Evolutionary conservation across 2,329 filamentous ascomycete genomes (phyloP).

Genomic region (Harringtonia lauricola): DNA sequence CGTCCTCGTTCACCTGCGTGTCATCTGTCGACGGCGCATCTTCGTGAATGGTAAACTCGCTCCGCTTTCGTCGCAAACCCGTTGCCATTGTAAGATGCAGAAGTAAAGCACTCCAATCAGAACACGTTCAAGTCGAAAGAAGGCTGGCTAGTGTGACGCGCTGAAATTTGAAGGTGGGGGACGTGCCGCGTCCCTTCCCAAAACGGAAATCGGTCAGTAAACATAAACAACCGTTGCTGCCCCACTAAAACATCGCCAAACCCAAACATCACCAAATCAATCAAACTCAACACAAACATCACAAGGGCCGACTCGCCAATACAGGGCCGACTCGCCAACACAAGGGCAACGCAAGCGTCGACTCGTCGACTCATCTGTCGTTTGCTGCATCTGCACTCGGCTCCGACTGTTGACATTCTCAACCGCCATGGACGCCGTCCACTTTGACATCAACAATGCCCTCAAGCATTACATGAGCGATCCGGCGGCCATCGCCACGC

Average conservation of each 20-base stretch:
- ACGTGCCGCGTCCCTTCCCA: not conserved
- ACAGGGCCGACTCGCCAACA: not conserved
- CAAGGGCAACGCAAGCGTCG: too few species aligned
- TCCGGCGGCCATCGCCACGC: conserved; percentile 68
- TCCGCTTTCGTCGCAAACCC: conserved; percentile 16
- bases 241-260: too few species aligned
- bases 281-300: too few species aligned
- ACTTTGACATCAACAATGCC: conserved; percentile 93
- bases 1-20: conserved; percentile 37
- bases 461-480: conserved; percentile 97
- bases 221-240: not conserved
- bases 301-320: conserved; percentile 4
- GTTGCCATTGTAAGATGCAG: conserved; percentile 7
- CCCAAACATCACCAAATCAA: not conserved
- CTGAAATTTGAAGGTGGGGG: not conserved
- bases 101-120: not conserved
- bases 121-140: conserved; percentile 2
- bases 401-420: too few species aligned
- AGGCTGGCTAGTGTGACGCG: conserved; percentile 4
- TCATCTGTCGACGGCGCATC: conserved; percentile 36
- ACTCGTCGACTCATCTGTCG: too few species aligned
- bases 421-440: conserved; percentile 57
- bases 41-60: conserved; percentile 38
- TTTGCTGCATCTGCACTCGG: too few species aligned
- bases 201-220: not conserved